Evolutionary conservation across 805 yeast genomes (phyloP).

Genomic region (Cyberlindnera amylophila): DNA sequence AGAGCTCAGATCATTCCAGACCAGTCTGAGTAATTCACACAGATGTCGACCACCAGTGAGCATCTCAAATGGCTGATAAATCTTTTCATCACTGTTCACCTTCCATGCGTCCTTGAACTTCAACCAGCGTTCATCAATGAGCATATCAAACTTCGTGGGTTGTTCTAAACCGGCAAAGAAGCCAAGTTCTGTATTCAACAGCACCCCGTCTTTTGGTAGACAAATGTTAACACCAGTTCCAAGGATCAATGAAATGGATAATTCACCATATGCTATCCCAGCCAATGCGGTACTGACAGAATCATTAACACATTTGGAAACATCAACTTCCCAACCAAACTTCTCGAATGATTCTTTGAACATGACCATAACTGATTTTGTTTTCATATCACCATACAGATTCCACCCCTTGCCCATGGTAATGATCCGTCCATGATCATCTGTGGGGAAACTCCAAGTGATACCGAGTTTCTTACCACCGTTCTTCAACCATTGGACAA

Average conservation of each 20-base stretch:
- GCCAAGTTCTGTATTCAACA: constrained; percentile 53
- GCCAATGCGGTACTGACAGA: constrained; percentile 57
- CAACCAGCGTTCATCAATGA: constrained; percentile 33
- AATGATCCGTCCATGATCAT: constrained; percentile 37
- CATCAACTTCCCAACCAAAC: constrained; percentile 22
- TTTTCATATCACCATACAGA: constrained; percentile 37
- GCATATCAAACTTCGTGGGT: constrained; percentile 38
- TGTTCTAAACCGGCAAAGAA: constrained; percentile 43
- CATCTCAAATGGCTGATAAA: constrained; percentile 56
- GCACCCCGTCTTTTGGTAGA: constrained; percentile 31
- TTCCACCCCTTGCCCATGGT: constrained; percentile 62
- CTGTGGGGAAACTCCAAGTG: constrained; percentile 57
- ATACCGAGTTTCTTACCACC: constrained; percentile 35
- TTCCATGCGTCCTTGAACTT: constrained; percentile 5
- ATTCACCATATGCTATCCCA: constrained; percentile 26
- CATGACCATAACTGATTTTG: constrained; percentile 39
- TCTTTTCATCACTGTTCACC: constrained; percentile 6
- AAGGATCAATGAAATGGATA: constrained; percentile 50
- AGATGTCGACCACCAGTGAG: constrained; percentile 54
- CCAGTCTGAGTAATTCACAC: constrained; percentile 48
- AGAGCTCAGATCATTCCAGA: constrained; percentile 32
- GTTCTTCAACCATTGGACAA: not conserved
- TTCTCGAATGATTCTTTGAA: constrained; percentile 33
- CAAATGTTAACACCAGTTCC: constrained; percentile 67
- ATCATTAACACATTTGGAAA: constrained; percentile 53